Evolutionary conservation across 306 rosid species (phyloP).

Genomic region (Lathyrus oleraceus): DNA sequence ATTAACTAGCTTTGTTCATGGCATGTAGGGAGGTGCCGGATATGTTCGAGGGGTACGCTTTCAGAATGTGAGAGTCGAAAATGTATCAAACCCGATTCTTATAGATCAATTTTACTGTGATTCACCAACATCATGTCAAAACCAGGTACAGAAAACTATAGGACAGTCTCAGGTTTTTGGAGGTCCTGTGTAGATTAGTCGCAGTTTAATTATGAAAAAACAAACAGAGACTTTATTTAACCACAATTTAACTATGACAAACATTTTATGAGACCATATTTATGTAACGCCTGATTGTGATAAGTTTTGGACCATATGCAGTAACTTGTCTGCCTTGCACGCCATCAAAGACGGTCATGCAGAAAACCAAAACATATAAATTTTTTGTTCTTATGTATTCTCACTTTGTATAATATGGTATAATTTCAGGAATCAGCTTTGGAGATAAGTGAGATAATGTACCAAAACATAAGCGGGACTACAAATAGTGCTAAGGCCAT

Average conservation of each 20-base stretch:
- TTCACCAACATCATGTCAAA: conserved; percentile 71
- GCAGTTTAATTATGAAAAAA: no score
- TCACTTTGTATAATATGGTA: neutral
- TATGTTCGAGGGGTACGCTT: conserved; percentile 78
- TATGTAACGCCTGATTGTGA: no score
- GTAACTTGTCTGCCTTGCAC: no score
- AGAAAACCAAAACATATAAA: no score
- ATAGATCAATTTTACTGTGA: conserved; percentile 98
- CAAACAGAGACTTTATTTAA: no score
- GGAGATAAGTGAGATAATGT: conserved; percentile 73
- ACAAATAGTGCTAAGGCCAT: conserved; percentile 85
- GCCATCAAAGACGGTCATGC: no score
- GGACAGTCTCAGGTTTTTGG: no score
- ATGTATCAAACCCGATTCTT: conserved; percentile 82
- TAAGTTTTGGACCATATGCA: no score
- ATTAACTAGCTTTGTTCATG: conserved; percentile 10
- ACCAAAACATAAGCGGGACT: conserved; percentile 74
- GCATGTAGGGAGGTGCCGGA: conserved; percentile 90
- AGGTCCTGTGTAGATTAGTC: no score
- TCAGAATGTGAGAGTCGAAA: conserved; percentile 81
- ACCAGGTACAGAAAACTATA: conserved; percentile 54
- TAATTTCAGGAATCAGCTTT: conserved; percentile 69
- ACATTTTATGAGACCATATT: no score
- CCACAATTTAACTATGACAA: no score
- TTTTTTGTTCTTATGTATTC: neutral